phyloP scores from a whole-genome alignment of 192 early-diverging fungal species.

The Coemansia sp. region DNA sequence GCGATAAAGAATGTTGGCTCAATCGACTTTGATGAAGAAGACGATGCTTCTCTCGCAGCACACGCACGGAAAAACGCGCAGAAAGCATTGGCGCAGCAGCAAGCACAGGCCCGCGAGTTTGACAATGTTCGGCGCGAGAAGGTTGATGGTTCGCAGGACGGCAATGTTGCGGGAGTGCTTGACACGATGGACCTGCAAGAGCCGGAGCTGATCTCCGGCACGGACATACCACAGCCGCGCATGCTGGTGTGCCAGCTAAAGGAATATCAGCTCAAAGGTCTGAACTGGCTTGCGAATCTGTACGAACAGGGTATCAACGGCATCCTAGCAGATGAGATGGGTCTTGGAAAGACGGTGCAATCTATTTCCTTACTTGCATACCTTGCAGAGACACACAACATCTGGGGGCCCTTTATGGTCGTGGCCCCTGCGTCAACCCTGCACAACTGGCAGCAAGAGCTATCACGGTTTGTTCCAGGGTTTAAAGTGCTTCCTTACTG shows the following conservation, averaged over 20 bases:
- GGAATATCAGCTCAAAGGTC: conserved; percentile 78
- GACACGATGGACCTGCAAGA: conserved; percentile 88
- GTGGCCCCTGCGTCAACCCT: conserved; percentile 86
- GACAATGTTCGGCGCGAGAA: conserved; percentile 55
- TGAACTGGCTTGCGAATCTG: conserved; percentile 82
- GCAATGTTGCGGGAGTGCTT: conserved; percentile 54
- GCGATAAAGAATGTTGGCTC: conserved; percentile 48
- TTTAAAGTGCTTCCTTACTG: conserved; percentile 86
- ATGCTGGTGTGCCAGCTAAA: conserved; percentile 86
- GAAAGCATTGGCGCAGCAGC: conserved; percentile 71
- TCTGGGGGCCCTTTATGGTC: conserved; percentile 91
- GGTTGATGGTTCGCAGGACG: conserved; percentile 19
- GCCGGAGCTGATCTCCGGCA: conserved; percentile 69
- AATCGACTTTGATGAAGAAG: conserved; percentile 77
- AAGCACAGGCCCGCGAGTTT: conserved; percentile 66
- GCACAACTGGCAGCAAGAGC: conserved; percentile 93
- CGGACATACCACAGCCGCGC: conserved; percentile 76
- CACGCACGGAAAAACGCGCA: conserved; percentile 74
- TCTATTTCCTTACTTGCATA: conserved; percentile 87
- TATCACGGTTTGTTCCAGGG: conserved; percentile 74
- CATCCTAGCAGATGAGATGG: conserved; percentile 87
- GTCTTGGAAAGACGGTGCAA: conserved; percentile 86
- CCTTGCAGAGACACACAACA: conserved; percentile 78
- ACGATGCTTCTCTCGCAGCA: conserved; percentile 66
- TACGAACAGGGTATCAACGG: conserved; percentile 92